A percentile compares a stretch with the other conserved stretches of the same genome.
Conservation (phyloP, 305 asterid genomes). For the Fraxinus sp. region DNA sequence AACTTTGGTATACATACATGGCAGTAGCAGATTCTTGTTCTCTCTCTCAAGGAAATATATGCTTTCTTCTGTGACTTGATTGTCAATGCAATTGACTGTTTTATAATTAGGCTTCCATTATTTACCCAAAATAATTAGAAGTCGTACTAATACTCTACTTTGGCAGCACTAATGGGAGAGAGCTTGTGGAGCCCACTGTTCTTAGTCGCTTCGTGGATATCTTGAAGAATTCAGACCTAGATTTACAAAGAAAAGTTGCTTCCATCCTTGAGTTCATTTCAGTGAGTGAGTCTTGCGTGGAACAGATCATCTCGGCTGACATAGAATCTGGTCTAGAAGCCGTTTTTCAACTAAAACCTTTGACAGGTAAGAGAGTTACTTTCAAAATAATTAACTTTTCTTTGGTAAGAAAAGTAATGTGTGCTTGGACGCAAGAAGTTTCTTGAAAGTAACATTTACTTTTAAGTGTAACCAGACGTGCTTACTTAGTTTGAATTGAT, state of each 20-base stretch:
- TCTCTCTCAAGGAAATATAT: background rate
- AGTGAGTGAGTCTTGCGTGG: constrained; percentile 39
- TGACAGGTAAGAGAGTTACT: constrained; percentile 44
- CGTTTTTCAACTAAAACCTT: constrained; percentile 53
- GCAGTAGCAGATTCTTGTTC: background rate
- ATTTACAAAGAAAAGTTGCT: constrained; percentile 70
- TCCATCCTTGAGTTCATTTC: constrained; percentile 68
- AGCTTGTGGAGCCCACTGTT: constrained; percentile 51
- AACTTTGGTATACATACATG: background rate
- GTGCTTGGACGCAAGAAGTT: background rate
- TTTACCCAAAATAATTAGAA: background rate
- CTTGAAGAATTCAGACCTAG: constrained; percentile 60
- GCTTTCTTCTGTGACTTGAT: background rate
- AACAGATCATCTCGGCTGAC: constrained; percentile 45
- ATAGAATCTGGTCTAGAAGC: constrained; percentile 63
- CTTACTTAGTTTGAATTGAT: background rate
- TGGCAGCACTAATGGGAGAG: constrained; percentile 47
- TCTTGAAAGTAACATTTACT: background rate
- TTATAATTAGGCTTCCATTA: background rate
- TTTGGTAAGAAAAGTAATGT: background rate
- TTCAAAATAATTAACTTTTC: background rate
- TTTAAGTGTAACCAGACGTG: background rate
- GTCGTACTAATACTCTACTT: constrained; percentile 22
- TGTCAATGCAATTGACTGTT: background rate
- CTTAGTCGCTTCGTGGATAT: constrained; percentile 60